These are phyloP conservation scores for Corymbia maculata DNA, from an alignment of 345 rosid genomes.

Conservation along the genomic window DNA sequence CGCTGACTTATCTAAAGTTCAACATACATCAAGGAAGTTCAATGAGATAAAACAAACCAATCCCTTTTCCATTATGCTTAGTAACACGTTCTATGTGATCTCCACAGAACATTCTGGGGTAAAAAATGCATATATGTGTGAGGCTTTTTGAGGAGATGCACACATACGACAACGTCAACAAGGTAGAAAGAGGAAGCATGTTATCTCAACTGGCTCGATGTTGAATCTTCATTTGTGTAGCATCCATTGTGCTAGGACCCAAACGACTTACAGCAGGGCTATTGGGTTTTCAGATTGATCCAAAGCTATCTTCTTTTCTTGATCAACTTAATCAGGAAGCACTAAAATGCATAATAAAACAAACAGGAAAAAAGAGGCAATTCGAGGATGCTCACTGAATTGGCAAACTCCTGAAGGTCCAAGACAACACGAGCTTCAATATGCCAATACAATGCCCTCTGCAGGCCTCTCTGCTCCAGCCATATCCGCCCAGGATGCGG, in stretches of 20 bases:
- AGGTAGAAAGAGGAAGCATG: neutral
- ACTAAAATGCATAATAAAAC: neutral
- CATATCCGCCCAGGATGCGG: constrained; percentile 94
- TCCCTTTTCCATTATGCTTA: neutral
- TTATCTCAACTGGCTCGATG: neutral
- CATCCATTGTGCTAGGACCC: neutral
- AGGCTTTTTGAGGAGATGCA: neutral
- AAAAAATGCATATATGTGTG: neutral
- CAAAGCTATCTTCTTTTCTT: neutral
- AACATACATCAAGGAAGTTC: neutral
- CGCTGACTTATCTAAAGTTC: neutral
- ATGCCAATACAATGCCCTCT: constrained; percentile 91
- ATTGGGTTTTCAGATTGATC: neutral
- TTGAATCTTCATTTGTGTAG: neutral
- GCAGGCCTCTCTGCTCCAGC: constrained; percentile 95
- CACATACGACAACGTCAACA: neutral
- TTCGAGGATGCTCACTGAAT: constrained; percentile 36
- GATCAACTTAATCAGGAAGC: neutral
- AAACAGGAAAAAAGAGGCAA: neutral
- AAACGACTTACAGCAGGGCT: neutral
- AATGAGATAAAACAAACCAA: neutral
- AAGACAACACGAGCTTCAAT: constrained; percentile 97
- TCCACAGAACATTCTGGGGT: neutral
- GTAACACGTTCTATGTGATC: neutral
- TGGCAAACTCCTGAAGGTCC: constrained; percentile 67